A percentile compares a stretch with the other conserved stretches of the same genome.
phyloP scores from a whole-genome alignment of 805 yeast genomes.

The Barnettozyma populi region DNA sequence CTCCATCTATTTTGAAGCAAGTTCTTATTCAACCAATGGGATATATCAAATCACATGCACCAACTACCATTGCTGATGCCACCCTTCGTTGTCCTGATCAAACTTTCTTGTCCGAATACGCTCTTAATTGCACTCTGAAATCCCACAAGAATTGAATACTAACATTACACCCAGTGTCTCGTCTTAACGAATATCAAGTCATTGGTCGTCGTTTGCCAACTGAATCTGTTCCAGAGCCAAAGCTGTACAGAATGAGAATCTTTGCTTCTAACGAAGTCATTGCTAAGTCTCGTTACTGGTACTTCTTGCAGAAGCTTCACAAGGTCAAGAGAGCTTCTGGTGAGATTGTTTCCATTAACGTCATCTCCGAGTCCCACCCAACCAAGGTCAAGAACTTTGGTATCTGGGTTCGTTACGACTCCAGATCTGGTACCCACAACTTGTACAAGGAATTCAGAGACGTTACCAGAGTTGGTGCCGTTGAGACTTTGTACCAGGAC shows the following conservation, averaged over 20 bases:
- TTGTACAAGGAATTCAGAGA: conserved; percentile 99
- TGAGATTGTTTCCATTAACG: conserved; percentile 93
- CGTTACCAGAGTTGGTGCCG: conserved; percentile 98
- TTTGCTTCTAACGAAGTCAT: conserved; percentile 98
- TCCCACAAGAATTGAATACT: conserved; percentile 1
- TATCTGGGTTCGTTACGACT: conserved; percentile 99
- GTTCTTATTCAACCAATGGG: not conserved
- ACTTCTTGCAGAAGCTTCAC: conserved; percentile 98
- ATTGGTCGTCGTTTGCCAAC: conserved; percentile 99
- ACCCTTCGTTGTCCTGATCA: not conserved
- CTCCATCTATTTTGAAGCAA: not conserved
- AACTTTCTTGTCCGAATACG: not conserved
- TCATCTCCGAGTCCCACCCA: conserved; percentile 91
- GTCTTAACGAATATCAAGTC: conserved; percentile 98
- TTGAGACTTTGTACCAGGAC: conserved; percentile 97
- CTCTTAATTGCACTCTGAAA: not conserved
- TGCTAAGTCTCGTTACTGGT: conserved; percentile 99
- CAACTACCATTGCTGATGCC: not conserved
- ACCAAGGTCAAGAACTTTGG: conserved; percentile 99
- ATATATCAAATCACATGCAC: no score
- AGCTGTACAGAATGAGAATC: conserved; percentile 99
- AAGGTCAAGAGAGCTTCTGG: conserved; percentile 99
- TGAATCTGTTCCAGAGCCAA: conserved; percentile 98
- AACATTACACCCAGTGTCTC: conserved; percentile 58
- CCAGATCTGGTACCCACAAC: conserved; percentile 99